phyloP scores from a whole-genome alignment of 169 alveolate species.

The Cytauxzoon felis region DNA sequence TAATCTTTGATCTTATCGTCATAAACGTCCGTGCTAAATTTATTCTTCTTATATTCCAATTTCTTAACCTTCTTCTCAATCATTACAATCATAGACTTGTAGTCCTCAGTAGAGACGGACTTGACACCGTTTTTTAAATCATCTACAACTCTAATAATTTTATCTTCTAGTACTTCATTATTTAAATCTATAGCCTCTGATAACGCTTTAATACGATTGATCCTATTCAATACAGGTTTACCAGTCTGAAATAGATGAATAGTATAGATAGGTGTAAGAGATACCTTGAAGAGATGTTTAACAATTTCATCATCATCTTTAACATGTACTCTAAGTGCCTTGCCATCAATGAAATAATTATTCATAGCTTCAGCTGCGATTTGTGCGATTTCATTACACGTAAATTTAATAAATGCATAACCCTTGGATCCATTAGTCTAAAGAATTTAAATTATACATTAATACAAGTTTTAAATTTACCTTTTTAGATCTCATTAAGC shows the following conservation, averaged over 20 bases:
- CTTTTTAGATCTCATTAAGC: slow-evolving; percentile 49
- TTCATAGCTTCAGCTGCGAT: slow-evolving; percentile 65
- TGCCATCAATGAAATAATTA: slow-evolving; percentile 59
- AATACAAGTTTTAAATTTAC: not conserved
- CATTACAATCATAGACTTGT: not conserved
- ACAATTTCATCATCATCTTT: slow-evolving; percentile 8
- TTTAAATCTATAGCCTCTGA: not conserved
- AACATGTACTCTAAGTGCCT: slow-evolving; percentile 38
- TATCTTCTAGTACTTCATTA: not conserved
- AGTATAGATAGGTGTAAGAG: not conserved
- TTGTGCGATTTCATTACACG: slow-evolving; percentile 35
- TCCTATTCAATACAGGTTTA: not conserved
- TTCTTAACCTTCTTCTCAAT: slow-evolving; percentile 15
- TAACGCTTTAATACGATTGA: not conserved
- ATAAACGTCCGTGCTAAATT: slow-evolving; percentile 31
- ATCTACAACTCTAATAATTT: not conserved
- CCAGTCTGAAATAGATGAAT: not conserved
- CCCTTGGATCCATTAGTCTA: slow-evolving; percentile 60
- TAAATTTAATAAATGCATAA: slow-evolving; percentile 46
- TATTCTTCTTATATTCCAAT: slow-evolving; percentile 5
- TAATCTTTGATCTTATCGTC: slow-evolving; percentile 19
- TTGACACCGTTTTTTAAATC: slow-evolving; percentile 2
- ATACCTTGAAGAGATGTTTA: slow-evolving; percentile 31
- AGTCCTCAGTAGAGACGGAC: not conserved
- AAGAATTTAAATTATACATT: not conserved